Evolutionary conservation across 2,329 filamentous ascomycete genomes (phyloP).

Genomic region (Penicillium vulpinum): DNA sequence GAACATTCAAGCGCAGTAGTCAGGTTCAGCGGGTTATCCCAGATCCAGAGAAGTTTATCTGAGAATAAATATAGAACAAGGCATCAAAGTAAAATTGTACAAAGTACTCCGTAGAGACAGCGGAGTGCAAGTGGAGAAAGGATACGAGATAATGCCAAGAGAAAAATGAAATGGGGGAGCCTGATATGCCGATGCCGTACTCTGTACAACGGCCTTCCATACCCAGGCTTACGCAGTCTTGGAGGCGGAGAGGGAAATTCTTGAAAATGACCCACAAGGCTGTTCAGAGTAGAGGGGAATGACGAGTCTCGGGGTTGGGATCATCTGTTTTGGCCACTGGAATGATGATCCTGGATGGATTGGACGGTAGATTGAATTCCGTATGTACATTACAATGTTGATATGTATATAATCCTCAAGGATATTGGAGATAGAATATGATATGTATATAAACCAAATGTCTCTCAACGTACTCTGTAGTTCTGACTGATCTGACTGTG

Average conservation of each 20-base stretch:
- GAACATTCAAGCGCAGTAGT: background rate
- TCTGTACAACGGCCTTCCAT: background rate
- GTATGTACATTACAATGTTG: background rate
- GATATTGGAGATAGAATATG: background rate
- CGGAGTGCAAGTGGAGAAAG: background rate
- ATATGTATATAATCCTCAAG: background rate
- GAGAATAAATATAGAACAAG: slow-evolving; percentile 7
- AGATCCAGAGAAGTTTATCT: background rate
- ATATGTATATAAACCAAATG: background rate
- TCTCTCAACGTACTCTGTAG: too few species aligned
- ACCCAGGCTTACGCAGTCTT: background rate
- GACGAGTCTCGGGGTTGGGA: slow-evolving; percentile 4
- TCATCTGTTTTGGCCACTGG: slow-evolving; percentile 1
- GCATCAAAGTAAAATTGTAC: background rate
- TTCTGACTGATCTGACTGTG: background rate
- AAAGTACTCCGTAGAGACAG: background rate
- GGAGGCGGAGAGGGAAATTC: slow-evolving; percentile 3
- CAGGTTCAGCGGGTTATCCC: background rate
- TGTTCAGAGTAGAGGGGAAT: slow-evolving; percentile 2
- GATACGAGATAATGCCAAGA: slow-evolving; percentile 6
- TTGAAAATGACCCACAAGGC: slow-evolving; percentile 9
- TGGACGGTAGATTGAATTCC: background rate
- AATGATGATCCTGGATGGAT: slow-evolving; percentile 7
- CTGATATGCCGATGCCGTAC: too few species aligned
- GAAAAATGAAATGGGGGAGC: slow-evolving; percentile 9